Evolutionary conservation across 805 yeast genomes (phyloP), one percentile per base, ranked within the genome.

Genomic region (Saturnispora hagleri): DNA sequence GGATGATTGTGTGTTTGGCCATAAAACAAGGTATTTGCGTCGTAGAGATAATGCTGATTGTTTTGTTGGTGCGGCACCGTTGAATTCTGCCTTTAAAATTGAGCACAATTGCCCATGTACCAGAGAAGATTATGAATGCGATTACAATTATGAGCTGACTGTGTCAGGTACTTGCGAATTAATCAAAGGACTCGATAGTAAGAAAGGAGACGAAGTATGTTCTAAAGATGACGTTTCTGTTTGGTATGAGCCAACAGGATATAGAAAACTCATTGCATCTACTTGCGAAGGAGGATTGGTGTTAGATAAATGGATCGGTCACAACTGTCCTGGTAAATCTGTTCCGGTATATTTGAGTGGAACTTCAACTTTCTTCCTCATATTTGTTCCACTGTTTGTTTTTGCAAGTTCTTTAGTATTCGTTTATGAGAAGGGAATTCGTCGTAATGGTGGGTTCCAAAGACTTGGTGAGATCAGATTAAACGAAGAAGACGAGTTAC

Each of bases 101-200:
- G 64, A 76, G 10, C 72, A 80, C 54, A 82, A 86, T 64, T 93
- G 99, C 70, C 64, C 84, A 1, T 93, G 99, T 70, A 75, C 93
- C 0, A 77, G 96, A 66, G 76, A 77, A 49, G 99, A 91, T 62
- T 93, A 72, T 62, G 99, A 93, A 67, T 93, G 99, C 75, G 99
- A 93, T 66, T 88, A 82, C 71, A 90, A 90, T 68, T 90, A 74
- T 66, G 77, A 68, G 52, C 75, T 84, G 53, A 82, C 81, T 48
- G 36, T 55, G 9, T 96, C 89, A 62, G 95, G 95, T 20, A 85
- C 93, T 3, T 93, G 99, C 70, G 80, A 80, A 63, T 75, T 89
- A 41, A 86, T 89, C n/a, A 71, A 74, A 20, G 97, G 97, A 0
- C 71, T 79, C 51, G 65, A 74, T 4, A 87, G 95, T 7, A 74